These are phyloP conservation scores for Candida silvatica DNA, from an alignment of 805 yeast genomes.

Conservation along the genomic window DNA sequence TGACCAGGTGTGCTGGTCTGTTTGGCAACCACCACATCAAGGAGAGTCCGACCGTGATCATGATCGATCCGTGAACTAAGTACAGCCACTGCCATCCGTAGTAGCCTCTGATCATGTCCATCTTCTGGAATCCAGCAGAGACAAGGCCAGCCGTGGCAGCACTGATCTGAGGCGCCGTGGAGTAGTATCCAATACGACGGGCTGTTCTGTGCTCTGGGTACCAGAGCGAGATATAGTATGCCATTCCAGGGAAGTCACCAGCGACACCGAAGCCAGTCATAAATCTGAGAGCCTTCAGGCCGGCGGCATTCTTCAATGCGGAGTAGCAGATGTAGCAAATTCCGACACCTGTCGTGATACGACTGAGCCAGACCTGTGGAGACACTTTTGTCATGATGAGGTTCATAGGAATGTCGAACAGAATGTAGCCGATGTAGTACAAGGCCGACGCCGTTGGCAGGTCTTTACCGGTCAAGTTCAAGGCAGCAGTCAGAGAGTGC, in stretches of 20 bases:
- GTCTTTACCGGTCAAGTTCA: constrained; percentile 45
- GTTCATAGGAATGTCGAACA: constrained; percentile 87
- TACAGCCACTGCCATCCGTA: constrained; percentile 88
- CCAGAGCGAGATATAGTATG: constrained; percentile 77
- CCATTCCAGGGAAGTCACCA: constrained; percentile 88
- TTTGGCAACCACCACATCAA: constrained; percentile 85
- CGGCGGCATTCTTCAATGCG: constrained; percentile 45
- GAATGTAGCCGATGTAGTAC: constrained; percentile 73
- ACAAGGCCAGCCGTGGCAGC: constrained; percentile 84
- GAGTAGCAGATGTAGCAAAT: constrained; percentile 68
- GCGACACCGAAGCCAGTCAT: constrained; percentile 74
- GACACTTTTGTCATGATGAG: constrained; percentile 70
- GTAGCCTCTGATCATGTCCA: constrained; percentile 62
- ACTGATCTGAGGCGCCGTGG: constrained; percentile 86
- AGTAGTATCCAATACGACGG: constrained; percentile 76
- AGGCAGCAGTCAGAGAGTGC: constrained; percentile 50
- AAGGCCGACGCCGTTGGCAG: constrained; percentile 71
- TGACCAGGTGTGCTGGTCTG: constrained; percentile 38
- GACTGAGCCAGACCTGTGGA: constrained; percentile 78
- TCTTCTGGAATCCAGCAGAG: constrained; percentile 79
- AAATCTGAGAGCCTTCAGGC: constrained; percentile 64
- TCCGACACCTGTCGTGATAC: constrained; percentile 74
- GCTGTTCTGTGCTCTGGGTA: constrained; percentile 75
- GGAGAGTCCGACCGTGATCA: constrained; percentile 53
- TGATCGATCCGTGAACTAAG: constrained; percentile 64